These are phyloP conservation scores for Candida adriatica DNA, from an alignment of 805 yeast species.

Conservation along the genomic window DNA sequence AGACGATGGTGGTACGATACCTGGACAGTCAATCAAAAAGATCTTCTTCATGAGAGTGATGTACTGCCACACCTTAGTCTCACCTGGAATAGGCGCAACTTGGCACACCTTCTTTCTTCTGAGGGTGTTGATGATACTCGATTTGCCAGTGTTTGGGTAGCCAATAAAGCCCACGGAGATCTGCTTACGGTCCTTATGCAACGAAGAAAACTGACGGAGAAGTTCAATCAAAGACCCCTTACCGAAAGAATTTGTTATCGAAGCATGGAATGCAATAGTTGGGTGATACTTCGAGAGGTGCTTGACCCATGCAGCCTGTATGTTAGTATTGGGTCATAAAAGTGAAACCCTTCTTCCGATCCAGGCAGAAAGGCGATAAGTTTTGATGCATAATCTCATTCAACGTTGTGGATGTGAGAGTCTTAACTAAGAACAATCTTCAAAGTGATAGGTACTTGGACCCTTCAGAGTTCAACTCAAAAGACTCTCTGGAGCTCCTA, in stretches of 20 bases:
- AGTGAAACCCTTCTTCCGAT: too few relatives aligned
- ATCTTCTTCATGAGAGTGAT: constrained; percentile 94
- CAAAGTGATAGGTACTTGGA: constrained; percentile 10
- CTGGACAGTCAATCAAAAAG: constrained; percentile 95
- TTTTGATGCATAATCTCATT: too few relatives aligned
- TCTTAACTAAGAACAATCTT: constrained; percentile 78
- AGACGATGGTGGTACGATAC: constrained; percentile 93
- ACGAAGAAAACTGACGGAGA: constrained; percentile 83
- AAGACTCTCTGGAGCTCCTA: constrained; percentile 31
- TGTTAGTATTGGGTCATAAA: constrained; percentile 15
- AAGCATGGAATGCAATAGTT: constrained; percentile 95
- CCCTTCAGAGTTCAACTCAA: constrained; percentile 69
- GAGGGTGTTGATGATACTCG: constrained; percentile 89
- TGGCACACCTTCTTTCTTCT: constrained; percentile 93
- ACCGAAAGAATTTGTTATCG: constrained; percentile 95
- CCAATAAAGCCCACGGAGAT: constrained; percentile 97
- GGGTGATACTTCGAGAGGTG: constrained; percentile 88
- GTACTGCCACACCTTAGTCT: constrained; percentile 98
- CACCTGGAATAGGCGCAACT: constrained; percentile 99
- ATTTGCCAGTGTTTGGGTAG: constrained; percentile 97
- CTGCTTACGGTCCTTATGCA: constrained; percentile 91
- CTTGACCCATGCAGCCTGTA: constrained; percentile 97
- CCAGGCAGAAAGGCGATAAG: too few relatives aligned
- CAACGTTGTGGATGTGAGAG: constrained; percentile 55
- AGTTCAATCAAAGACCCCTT: constrained; percentile 93